phyloP scores from a whole-genome alignment of 306 rosid species.

The Castanopsis chinensis region DNA sequence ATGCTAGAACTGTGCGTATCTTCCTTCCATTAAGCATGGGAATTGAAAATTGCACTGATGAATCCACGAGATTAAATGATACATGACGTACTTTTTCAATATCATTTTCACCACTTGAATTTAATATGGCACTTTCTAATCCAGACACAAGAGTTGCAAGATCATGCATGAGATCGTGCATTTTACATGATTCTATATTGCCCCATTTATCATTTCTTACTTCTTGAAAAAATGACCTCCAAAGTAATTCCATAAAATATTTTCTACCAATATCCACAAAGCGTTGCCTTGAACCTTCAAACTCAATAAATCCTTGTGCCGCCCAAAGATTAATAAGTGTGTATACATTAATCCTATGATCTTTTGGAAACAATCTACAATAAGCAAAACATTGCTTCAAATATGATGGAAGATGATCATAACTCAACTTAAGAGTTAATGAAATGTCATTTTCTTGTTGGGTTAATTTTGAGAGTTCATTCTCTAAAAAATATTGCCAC shows the following conservation, averaged over 20 bases:
- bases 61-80: no score
- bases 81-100: constrained; percentile 9
- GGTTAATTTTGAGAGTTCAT: background rate
- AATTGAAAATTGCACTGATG: no score
- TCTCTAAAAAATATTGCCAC: background rate
- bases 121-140: background rate
- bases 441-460: background rate
- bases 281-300: background rate
- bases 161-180: constrained; percentile 26
- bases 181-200: constrained; percentile 17
- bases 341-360: background rate
- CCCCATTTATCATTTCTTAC: constrained; percentile 3
- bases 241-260: constrained; percentile 16
- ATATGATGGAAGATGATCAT: constrained; percentile 18
- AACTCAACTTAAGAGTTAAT: constrained; percentile 14
- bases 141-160: constrained; percentile 19
- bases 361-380: constrained; percentile 23
- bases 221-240: constrained; percentile 24
- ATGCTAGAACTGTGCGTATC: constrained; percentile 11
- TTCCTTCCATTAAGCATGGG: background rate
- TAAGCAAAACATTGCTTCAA: constrained; percentile 26
- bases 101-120: background rate
- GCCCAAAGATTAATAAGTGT: background rate
- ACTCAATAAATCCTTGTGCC: constrained; percentile 22
- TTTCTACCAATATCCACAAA: constrained; percentile 21